These are phyloP conservation scores for Aspergillus sojae DNA, from an alignment of 2,329 filamentous ascomycete species.

Conservation along the genomic window DNA sequence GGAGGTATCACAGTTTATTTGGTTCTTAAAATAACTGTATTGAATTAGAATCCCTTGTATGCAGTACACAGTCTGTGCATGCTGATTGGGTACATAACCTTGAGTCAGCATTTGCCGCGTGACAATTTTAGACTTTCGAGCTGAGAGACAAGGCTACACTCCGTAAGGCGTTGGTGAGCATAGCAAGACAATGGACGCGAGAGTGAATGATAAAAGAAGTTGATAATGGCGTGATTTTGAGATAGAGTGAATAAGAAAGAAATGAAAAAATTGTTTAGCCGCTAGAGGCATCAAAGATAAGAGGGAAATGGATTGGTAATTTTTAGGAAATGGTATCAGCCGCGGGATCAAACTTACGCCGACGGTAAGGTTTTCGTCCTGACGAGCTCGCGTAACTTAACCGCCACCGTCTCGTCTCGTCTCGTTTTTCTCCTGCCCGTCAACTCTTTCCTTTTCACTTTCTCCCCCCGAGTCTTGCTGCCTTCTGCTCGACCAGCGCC, in stretches of 20 bases:
- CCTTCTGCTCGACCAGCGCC: constrained; percentile 17
- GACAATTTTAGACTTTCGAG: constrained; percentile 2
- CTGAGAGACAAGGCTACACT: not conserved
- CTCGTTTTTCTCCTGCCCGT: constrained; percentile 16
- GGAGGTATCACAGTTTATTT: not conserved
- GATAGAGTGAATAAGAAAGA: not conserved
- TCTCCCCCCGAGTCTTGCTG: constrained; percentile 21
- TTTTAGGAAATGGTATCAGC: constrained; percentile 1
- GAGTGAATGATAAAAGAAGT: not conserved
- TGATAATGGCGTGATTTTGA: not conserved
- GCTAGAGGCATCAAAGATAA: too few species aligned
- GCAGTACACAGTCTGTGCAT: not conserved
- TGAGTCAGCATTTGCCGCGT: not conserved
- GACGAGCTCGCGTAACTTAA: constrained; percentile 8
- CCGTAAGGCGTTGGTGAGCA: not conserved
- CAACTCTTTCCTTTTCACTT: constrained; percentile 20
- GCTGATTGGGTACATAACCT: not conserved
- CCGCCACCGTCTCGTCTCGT: constrained; percentile 21
- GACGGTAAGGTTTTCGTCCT: constrained; percentile 5
- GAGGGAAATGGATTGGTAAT: not conserved
- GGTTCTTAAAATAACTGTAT: not conserved
- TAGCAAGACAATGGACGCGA: not conserved
- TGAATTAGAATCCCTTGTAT: not conserved
- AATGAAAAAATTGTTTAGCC: not conserved
- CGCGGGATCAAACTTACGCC: constrained; percentile 5